These are phyloP conservation scores for Lichtheimia ramosa DNA, from an alignment of 371 early-diverging fungal genomes.

Conservation along the genomic window DNA sequence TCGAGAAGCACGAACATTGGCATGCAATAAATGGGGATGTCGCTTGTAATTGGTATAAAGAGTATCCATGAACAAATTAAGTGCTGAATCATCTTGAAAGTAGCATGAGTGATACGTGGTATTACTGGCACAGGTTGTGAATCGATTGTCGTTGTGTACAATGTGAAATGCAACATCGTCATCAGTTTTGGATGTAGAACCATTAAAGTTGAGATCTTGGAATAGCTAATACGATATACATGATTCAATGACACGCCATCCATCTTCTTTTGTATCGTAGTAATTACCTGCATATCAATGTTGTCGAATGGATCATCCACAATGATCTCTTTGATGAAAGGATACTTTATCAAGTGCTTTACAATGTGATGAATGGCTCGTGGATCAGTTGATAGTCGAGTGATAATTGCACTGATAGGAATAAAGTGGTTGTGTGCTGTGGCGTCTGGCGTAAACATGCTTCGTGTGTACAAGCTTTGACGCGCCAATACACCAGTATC, in stretches of 20 bases:
- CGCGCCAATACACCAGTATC: background rate
- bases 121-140: slow-evolving; percentile 37
- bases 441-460: slow-evolving; percentile 36
- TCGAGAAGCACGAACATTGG: slow-evolving; percentile 50
- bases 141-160: slow-evolving; percentile 25
- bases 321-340: slow-evolving; percentile 55
- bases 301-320: background rate
- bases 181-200: slow-evolving; percentile 39
- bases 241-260: background rate
- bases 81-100: slow-evolving; percentile 64
- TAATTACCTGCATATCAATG: background rate
- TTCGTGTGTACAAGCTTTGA: slow-evolving; percentile 35
- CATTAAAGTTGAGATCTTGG: slow-evolving; percentile 30
- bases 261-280: background rate
- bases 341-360: slow-evolving; percentile 50
- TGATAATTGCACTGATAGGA: slow-evolving; percentile 57
- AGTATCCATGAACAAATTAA: slow-evolving; percentile 61
- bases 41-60: slow-evolving; percentile 58
- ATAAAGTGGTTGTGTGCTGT: slow-evolving; percentile 35
- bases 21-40: slow-evolving; percentile 51
- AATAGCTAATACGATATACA: background rate
- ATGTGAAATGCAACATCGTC: slow-evolving; percentile 41
- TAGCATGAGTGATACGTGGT: slow-evolving; percentile 57
- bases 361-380: slow-evolving; percentile 42
- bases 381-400: slow-evolving; percentile 48